Percentiles rank a stretch among this genome's conserved stretches.
Conservation (phyloP, 768 basidiomycete genomes). For the Boletales sp. region DNA sequence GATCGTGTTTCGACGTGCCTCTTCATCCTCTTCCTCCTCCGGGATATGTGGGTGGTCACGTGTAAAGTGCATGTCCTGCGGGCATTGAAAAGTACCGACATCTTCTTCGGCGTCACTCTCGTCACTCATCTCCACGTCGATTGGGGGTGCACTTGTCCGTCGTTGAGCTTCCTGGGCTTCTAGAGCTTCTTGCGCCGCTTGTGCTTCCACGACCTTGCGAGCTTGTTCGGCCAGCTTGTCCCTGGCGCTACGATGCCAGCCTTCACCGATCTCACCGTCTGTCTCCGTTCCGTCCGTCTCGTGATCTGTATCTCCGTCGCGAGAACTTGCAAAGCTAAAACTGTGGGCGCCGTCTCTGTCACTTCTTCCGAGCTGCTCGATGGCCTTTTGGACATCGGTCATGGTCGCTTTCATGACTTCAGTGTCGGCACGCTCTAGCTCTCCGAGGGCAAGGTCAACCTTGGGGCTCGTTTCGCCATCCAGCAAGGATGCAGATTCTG, state of each 20-base stretch:
- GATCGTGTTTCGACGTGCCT: constrained; percentile 24
- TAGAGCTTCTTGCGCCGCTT: constrained; percentile 40
- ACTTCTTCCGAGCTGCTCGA: constrained; percentile 73
- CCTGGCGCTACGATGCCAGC: constrained; percentile 64
- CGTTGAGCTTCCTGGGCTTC: constrained; percentile 47
- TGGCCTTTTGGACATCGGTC: constrained; percentile 87
- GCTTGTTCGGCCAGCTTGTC: constrained; percentile 70
- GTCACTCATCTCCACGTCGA: constrained; percentile 73
- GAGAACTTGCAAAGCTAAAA: constrained; percentile 74
- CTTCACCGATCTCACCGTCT: constrained; percentile 52
- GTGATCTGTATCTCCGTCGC: constrained; percentile 47
- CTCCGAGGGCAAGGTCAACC: constrained; percentile 26
- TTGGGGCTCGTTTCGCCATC: constrained; percentile 22
- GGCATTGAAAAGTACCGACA: constrained; percentile 36
- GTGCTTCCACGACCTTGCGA: constrained; percentile 50
- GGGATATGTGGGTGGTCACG: constrained; percentile 58
- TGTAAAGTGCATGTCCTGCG: constrained; percentile 35
- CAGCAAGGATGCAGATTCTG: constrained; percentile 36
- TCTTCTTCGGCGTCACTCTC: constrained; percentile 72
- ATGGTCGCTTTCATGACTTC: constrained; percentile 84
- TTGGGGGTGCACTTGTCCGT: constrained; percentile 52
- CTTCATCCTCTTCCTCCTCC: constrained; percentile 67
- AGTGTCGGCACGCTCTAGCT: constrained; percentile 28
- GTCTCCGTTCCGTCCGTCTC: constrained; percentile 47
- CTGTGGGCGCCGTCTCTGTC: constrained; percentile 60